Base-by-base conservation (phyloP, 345 rosid genomes). In the Lepidium didymum region DNA sequence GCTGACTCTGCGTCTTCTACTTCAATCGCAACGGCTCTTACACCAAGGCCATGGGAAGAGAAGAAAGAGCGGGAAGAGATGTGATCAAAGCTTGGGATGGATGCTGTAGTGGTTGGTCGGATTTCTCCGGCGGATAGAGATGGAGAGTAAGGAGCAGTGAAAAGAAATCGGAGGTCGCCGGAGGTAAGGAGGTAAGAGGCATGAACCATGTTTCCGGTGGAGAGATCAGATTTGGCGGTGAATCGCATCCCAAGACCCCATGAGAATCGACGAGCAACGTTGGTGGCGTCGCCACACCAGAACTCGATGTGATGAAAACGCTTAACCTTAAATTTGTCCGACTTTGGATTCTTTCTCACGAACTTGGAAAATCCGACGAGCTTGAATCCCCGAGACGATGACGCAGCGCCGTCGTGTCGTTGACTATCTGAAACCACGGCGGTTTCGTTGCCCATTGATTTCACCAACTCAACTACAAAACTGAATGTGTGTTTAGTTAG, bases 211-310 rank as follows among this genome's bases (percentile, higher is more conserved):
- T 92, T 92, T 0, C 97, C 98, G 31, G 98, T 90, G 77, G 97
- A 92, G 40, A 92, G 91, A 62, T 93, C 98, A 6, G 98, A 93
- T 73, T 90, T 93, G 16, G 89, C 92, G 56, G 82, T 55, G 67
- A 93, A 37, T 3, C 81, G 83, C 98, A 90, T 90, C 29, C 97
- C 98, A 27, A 93, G 89, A 3, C 91, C 98, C 96, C 96, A 92
- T 0, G 96, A 84, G 83, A 92, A 92, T 35, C 97, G 94, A 37
- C 87, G 88, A 6, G 93, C 70, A 53, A 81, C 51, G 75, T 92
- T 92, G 74, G 94, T 85, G 55, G 98, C 93, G 55, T 92, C 97
- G 64, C 75, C 53, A 80, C 89, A 90, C 97, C 98, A 92, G 83
- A 90, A 90, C 72, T 90, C 98, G 29, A 92, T 67, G 67, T 92